phyloP scores from a whole-genome alignment of 1,284 basidiomycete species.

The Malassezia cuniculi region DNA sequence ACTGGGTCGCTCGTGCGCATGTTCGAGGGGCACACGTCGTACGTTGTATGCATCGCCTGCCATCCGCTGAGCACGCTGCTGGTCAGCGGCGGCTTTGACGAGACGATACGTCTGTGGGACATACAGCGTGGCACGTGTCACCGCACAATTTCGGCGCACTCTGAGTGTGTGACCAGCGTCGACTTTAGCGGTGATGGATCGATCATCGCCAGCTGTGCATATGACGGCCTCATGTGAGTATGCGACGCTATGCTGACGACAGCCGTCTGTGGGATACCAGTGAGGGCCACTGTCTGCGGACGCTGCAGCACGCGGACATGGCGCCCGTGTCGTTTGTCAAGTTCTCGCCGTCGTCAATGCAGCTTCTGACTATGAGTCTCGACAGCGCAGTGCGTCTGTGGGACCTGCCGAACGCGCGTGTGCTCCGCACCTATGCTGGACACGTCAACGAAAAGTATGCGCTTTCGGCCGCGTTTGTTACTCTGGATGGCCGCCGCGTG shows the following conservation, averaged over 20 bases:
- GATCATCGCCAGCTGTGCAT: slow-evolving; percentile 78
- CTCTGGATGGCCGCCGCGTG: slow-evolving; percentile 19
- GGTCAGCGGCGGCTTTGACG: slow-evolving; percentile 84
- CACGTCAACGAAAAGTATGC: slow-evolving; percentile 68
- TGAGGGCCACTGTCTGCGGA: slow-evolving; percentile 92
- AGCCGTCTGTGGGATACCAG: slow-evolving; percentile 67
- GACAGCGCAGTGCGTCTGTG: slow-evolving; percentile 85
- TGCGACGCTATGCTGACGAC: too few relatives aligned
- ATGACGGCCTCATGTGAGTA: slow-evolving; percentile 90
- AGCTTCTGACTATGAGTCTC: slow-evolving; percentile 73
- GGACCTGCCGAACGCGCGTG: slow-evolving; percentile 81
- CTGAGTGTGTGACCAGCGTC: slow-evolving; percentile 85
- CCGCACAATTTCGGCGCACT: slow-evolving; percentile 62
- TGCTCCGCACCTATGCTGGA: slow-evolving; percentile 79
- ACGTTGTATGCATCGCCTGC: slow-evolving; percentile 82
- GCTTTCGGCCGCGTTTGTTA: slow-evolving; percentile 22
- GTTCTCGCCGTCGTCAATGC: slow-evolving; percentile 83
- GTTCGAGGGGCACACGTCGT: slow-evolving; percentile 73
- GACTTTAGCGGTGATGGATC: slow-evolving; percentile 88
- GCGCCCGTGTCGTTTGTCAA: slow-evolving; percentile 73
- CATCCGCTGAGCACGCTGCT: slow-evolving; percentile 76
- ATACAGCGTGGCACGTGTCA: slow-evolving; percentile 53
- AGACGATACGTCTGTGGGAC: slow-evolving; percentile 90
- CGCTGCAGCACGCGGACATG: slow-evolving; percentile 87
- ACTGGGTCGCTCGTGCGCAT: slow-evolving; percentile 15